Evolutionary conservation across 345 rosid species (phyloP), one percentile per base, ranked within the genome.

Genomic region (Toxicodendron radicans): DNA sequence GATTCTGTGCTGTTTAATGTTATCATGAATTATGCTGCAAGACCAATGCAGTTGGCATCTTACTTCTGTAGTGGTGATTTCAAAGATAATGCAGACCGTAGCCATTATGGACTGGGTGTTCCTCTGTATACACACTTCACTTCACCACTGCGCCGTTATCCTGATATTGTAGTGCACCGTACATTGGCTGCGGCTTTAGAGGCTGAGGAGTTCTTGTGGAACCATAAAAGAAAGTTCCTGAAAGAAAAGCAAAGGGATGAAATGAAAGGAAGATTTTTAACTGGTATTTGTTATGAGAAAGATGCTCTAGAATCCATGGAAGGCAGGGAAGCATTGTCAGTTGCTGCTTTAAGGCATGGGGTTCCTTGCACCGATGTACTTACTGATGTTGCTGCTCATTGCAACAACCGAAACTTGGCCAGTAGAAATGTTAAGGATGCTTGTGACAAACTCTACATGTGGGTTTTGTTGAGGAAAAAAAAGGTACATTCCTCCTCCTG

Each of bases 111-210:
- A 13, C 78, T 92, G 53, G 94, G 95, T 74, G 85, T 86, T 78
- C 97, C 97, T 78, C 75, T 90, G 32, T 92, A 91, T 75, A 95
- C 99, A 18, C 99, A 95, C 85, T 95, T 92, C 75, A 92, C 99
- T 74, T 87, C 99, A 56, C 99, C 99, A 13, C 74, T 95, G 66
- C 89, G 99, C 62, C 87, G 97, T 30, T 92, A 95, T 83, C 88
- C 97, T 5, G 99, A 95, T 80, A 83, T 95, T 66, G 78, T 95
- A 20, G 99, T 95, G 46, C 99, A 95, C 83, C 88, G 97, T 46
- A 85, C 84, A n/a, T 43, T 95, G 85, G 89, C 95, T 35, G 97
- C 97, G 33, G 91, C 91, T 66, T 64, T 91, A 61, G 99, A 92
- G 72, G 93, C 97, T 43, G 97, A 92, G 80, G 80, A 85, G 49